Percentiles rank a stretch among this genome's conserved stretches.
phyloP scores from a whole-genome alignment of 2,329 filamentous ascomycete species.

The Cladophialophora yegresii region DNA sequence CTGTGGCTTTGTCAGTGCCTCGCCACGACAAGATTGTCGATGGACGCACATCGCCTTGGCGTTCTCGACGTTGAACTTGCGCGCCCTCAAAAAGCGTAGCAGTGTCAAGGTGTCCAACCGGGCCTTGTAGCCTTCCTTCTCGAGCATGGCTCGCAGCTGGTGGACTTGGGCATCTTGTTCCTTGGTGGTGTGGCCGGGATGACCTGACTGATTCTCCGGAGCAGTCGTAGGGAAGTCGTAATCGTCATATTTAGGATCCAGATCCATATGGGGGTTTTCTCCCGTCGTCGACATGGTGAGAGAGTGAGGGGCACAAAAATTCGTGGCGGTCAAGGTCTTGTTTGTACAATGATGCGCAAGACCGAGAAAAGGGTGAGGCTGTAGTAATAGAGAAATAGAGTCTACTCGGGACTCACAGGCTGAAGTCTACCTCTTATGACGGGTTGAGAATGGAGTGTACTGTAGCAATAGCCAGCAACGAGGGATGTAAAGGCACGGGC shows the following conservation, averaged over 20 bases:
- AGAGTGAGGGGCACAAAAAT: not conserved
- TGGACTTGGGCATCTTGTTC: slow-evolving; percentile 86
- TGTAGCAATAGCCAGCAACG: not conserved
- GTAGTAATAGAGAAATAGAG: not conserved
- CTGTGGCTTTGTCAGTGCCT: slow-evolving; percentile 50
- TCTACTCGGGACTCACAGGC: not conserved
- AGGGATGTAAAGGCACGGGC: slow-evolving; percentile 12
- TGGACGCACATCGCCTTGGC: slow-evolving; percentile 80
- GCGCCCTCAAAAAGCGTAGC: slow-evolving; percentile 87
- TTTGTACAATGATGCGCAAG: not conserved
- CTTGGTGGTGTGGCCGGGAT: slow-evolving; percentile 82
- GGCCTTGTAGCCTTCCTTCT: slow-evolving; percentile 77
- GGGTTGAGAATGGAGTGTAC: not conserved
- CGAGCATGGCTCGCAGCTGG: slow-evolving; percentile 81
- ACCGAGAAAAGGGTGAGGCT: not conserved
- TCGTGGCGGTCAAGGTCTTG: not conserved
- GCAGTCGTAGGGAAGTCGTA: slow-evolving; percentile 88
- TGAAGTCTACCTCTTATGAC: not conserved
- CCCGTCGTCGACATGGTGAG: slow-evolving; percentile 31
- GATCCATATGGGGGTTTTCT: slow-evolving; percentile 48
- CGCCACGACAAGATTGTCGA: not conserved
- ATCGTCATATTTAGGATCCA: slow-evolving; percentile 91
- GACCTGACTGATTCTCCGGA: slow-evolving; percentile 69
- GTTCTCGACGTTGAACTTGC: slow-evolving; percentile 87
- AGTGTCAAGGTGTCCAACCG: slow-evolving; percentile 89